Base-by-base conservation (phyloP, 1,284 basidiomycete species). In the Ceratobasidium sp. region DNA sequence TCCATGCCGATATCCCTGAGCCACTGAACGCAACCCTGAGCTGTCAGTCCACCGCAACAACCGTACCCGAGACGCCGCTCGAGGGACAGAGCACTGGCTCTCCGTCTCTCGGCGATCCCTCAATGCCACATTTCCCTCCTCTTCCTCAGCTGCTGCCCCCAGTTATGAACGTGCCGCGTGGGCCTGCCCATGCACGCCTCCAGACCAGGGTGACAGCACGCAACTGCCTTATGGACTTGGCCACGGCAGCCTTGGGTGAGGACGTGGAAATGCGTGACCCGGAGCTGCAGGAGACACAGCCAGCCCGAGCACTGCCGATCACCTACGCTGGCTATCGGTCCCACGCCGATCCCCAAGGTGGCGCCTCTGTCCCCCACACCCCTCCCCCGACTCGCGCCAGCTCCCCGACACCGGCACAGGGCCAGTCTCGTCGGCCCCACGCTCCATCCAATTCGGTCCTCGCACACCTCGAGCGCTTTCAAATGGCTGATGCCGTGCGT, bases 131-230 rank as follows among this genome's bases (percentile, higher is more conserved):
- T 23, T 51, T 51, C 49, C 23, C 49, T 12, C 21, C 49, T 23
- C 49, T 51, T 6, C 49, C 49, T 23, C 36, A 38, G 36, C 36
- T 38, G 7, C 6, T 38, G 36, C 36, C 36, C 36, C 36, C 36
- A 11, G 11, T 38, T 28, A 23, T 51, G 21, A 21, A 23, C 21
- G 16, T 36, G 16, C 56, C 56, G 36, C 56, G 56, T 16, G 56
- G 33, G n/a, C 56, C 56, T 42, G 56, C 23, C 56, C 56, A 59
- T 14, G 56, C 30, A 6, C 56, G 56, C 36, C 38, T 59, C 36
- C 11, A 40, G 14, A 4, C 21, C 9, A 59, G 16, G 18, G 30
- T 40, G 12, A 9, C 42, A 3, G 56, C 33, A 5, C 33, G 30
- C 38, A 11, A 51, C 49, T 9, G 11, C 1, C 11, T 25, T 21